phyloP scores from a whole-genome alignment of 108 stramenopile species.

The Nannochloropsis salina region DNA sequence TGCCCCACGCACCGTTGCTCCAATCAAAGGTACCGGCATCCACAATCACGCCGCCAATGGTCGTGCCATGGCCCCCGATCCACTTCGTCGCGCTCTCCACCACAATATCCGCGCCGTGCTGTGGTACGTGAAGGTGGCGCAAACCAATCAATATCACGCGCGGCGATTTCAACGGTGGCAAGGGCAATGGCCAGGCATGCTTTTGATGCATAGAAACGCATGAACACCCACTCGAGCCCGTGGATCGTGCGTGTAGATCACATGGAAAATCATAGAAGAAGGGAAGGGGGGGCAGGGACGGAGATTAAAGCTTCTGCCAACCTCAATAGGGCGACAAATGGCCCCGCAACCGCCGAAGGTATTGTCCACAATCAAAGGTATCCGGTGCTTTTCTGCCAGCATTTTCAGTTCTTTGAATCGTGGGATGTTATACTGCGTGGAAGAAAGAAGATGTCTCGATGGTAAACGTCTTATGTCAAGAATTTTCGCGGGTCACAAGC shows the following conservation, averaged over 20 bases:
- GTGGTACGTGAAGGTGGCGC: no score
- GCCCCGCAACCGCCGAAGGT: constrained; percentile 73
- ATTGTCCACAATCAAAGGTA: constrained; percentile 77
- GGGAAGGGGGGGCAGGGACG: no score
- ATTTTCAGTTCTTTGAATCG: constrained; percentile 62
- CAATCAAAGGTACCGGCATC: constrained; percentile 67
- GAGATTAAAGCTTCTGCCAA: not conserved
- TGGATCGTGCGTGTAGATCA: no score
- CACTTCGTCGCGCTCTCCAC: constrained; percentile 76
- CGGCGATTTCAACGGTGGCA: no score
- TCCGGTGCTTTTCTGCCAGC: constrained; percentile 52
- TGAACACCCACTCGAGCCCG: no score
- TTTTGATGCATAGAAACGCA: no score
- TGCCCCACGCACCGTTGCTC: constrained; percentile 53
- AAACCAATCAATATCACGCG: no score
- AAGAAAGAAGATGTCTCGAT: not conserved
- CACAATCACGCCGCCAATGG: constrained; percentile 66
- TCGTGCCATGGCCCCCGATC: constrained; percentile 74
- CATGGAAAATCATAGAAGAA: no score
- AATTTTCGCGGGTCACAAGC: no score
- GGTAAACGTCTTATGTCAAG: no score
- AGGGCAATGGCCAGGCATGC: no score
- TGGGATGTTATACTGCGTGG: constrained; percentile 50
- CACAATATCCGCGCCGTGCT: constrained; percentile 68
- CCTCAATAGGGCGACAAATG: constrained; percentile 69